A percentile compares a stretch with the other conserved stretches of the same genome.
Evolutionary conservation across 768 basidiomycete genomes (phyloP).

Genomic region (Epithele typhae): DNA sequence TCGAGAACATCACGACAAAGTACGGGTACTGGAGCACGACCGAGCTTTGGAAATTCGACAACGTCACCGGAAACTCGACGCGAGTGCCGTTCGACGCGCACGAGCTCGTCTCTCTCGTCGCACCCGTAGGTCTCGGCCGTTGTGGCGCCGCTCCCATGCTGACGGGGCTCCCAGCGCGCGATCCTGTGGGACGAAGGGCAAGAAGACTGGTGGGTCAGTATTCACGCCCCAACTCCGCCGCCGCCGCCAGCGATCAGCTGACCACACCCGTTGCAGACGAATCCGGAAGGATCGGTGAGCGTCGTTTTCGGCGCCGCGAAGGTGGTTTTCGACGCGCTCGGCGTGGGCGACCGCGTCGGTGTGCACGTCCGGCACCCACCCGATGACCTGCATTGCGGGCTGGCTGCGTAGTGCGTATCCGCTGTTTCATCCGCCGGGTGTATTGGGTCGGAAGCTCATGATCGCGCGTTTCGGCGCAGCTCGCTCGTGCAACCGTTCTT

Average conservation of each 20-base stretch:
- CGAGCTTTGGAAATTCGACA: slow-evolving; percentile 3
- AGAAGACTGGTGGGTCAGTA: slow-evolving; percentile 10
- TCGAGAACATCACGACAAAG: slow-evolving; percentile 2
- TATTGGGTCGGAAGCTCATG: no score
- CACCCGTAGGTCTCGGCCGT: not conserved
- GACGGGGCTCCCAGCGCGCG: not conserved
- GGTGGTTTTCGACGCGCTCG: slow-evolving; percentile 6
- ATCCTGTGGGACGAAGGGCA: slow-evolving; percentile 9
- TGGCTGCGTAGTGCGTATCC: slow-evolving; percentile 1
- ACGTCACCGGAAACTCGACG: slow-evolving; percentile 7
- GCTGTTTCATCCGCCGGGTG: no score
- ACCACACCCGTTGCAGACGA: not conserved
- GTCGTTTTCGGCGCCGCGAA: slow-evolving; percentile 3
- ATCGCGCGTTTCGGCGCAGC: not conserved
- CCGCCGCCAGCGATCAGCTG: no score
- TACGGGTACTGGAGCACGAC: slow-evolving; percentile 7
- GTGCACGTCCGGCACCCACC: slow-evolving; percentile 7
- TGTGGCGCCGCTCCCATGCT: not conserved
- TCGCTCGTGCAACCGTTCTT: slow-evolving; percentile 3
- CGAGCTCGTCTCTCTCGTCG: slow-evolving; percentile 3
- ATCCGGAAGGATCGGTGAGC: slow-evolving; percentile 7
- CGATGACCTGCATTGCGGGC: slow-evolving; percentile 5
- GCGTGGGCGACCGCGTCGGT: slow-evolving; percentile 3
- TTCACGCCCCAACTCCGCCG: not conserved
- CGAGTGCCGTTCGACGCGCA: slow-evolving; percentile 7